Base-by-base conservation (phyloP, 2,329 filamentous ascomycete genomes). In the Verticillium alfalfae region DNA sequence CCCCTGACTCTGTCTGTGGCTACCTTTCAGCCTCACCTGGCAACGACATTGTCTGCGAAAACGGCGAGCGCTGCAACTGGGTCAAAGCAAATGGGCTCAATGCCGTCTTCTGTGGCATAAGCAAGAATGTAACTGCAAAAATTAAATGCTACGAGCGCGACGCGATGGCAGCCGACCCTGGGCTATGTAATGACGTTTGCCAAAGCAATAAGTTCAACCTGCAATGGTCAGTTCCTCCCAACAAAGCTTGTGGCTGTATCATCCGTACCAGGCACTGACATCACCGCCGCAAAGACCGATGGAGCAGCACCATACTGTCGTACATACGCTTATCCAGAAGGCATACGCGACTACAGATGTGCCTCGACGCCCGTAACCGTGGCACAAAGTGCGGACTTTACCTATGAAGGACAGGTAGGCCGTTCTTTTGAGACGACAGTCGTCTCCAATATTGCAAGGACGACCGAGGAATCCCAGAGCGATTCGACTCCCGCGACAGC, bases 121-220 rank as follows among this genome's bases (percentile, higher is more conserved):
- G 3, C 34, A 37, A 13, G 6, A 37, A 37, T 37, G 36, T 37
- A 9, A 37, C 36, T 37, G 36, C 36, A 1, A 57, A 57, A n/a
- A 18, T 57, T 2, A 9, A 7, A 10, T 57, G 56, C 56, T 36
- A n/a, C 34, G 56, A 41, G 34, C 15, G 56, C 26, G 22, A 18
- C 15, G 36, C 9, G 13, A n/a, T 26, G 15, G 63, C 63, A 18
- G 36, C 55, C 26, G 49, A 65, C 38, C 15, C 57, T 2, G n/a
- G 34, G 2, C 13, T 16, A 18, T 65, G 63, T 59, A 54, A 65
- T 34, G 63, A 65, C 22, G 58, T 60, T 16, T 65, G 63, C 60
- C 57, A 59, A 41, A 52, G 37, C 22, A 65, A 65, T 49, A 16
- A 22, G 16, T 63, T 54, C 54, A 61, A 61, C 41, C 63, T 65